Conservation (phyloP, 805 yeast genomes). For the Ogataea pini region DNA sequence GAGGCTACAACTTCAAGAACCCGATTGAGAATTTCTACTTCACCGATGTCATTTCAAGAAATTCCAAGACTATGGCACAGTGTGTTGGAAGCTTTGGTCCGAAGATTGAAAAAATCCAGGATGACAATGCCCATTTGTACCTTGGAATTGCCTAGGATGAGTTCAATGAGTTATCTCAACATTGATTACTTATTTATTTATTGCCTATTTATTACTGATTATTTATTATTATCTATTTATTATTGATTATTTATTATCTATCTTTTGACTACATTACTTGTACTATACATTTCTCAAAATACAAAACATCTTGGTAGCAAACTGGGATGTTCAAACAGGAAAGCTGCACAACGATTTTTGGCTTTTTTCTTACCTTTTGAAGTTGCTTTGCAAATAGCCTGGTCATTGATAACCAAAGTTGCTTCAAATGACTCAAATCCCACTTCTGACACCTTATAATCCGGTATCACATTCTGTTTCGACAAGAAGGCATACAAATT, state of each 20-base stretch:
- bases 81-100: conserved; percentile 75
- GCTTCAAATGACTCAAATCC: conserved; percentile 28
- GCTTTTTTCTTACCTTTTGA: conserved; percentile 41
- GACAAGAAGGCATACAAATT: conserved; percentile 34
- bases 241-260: conserved; percentile 7
- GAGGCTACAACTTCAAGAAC: conserved; percentile 52
- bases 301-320: conserved; percentile 23
- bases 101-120: conserved; percentile 58
- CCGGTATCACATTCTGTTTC: conserved; percentile 31
- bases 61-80: conserved; percentile 88
- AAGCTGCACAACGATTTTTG: conserved; percentile 41
- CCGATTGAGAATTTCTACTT: conserved; percentile 83
- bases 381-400: conserved; percentile 35
- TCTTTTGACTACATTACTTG: conserved; percentile 2
- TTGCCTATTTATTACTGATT: conserved; percentile 8
- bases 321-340: conserved; percentile 26
- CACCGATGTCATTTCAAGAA: conserved; percentile 84
- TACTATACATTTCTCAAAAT: too few species aligned
- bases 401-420: conserved; percentile 34
- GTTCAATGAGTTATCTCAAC: conserved; percentile 1
- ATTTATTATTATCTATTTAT: conserved; percentile 14
- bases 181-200: conserved; percentile 13
- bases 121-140: conserved; percentile 41
- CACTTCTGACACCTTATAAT: conserved; percentile 28
- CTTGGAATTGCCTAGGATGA: conserved; percentile 32